Evolutionary conservation across 306 rosid species (phyloP).

Genomic region (Potentilla sterilis): DNA sequence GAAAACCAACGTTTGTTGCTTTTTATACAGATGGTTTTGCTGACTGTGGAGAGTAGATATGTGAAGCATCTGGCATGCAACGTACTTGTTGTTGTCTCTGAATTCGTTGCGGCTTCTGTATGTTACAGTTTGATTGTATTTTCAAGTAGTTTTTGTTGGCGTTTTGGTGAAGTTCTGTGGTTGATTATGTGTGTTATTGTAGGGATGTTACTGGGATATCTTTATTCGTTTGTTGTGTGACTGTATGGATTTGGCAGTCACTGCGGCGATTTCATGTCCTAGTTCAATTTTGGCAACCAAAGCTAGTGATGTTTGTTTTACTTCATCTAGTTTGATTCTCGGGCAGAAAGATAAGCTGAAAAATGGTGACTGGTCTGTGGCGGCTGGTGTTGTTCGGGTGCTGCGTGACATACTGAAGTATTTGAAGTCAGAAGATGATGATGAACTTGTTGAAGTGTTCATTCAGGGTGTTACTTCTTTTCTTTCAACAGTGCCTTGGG

Average conservation of each 20-base stretch:
- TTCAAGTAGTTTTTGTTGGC: neutral
- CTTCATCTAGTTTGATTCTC: conserved; percentile 33
- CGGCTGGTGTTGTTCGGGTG: conserved; percentile 49
- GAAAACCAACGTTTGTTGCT: neutral
- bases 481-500: conserved; percentile 59
- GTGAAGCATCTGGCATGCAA: conserved; percentile 41
- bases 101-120: conserved; percentile 31
- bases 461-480: conserved; percentile 51
- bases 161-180: neutral
- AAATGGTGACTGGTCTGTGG: conserved; percentile 56
- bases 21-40: conserved; percentile 31
- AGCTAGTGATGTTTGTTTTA: conserved; percentile 27
- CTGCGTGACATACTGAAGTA: conserved; percentile 53
- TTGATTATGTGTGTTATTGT: conserved; percentile 20
- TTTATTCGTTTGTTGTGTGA: conserved; percentile 48
- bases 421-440: conserved; percentile 52
- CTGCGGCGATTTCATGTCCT: conserved; percentile 25
- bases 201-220: conserved; percentile 40
- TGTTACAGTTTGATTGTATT: conserved; percentile 6
- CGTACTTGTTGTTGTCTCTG: conserved; percentile 29
- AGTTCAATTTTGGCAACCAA: conserved; percentile 21
- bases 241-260: conserved; percentile 45
- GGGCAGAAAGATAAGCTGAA: conserved; percentile 35
- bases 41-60: conserved; percentile 27
- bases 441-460: conserved; percentile 40